A percentile compares a stretch with the other conserved stretches of the same genome.
phyloP scores from a whole-genome alignment of 2,329 filamentous ascomycete species.

The Cyphellophora europaea region DNA sequence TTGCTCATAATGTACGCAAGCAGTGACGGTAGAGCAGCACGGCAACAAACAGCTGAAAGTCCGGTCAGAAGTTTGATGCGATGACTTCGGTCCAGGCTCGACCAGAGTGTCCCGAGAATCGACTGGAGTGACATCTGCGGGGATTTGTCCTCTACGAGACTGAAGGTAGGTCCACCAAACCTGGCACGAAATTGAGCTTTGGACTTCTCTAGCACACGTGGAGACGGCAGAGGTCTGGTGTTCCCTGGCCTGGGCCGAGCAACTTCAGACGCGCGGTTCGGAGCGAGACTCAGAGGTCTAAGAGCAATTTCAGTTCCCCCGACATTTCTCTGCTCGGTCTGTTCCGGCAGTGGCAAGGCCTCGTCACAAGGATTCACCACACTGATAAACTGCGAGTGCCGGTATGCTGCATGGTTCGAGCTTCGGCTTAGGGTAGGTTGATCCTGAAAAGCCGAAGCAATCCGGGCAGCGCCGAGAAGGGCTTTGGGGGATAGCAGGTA shows the following conservation, averaged over 20 bases:
- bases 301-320: too few relatives aligned
- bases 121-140: not conserved
- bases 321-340: too few relatives aligned
- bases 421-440: too few relatives aligned
- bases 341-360: too few relatives aligned
- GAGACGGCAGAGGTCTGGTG: too few relatives aligned
- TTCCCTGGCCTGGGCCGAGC: too few relatives aligned
- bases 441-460: too few relatives aligned
- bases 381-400: too few relatives aligned
- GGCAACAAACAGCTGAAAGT: constrained; percentile 51
- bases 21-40: constrained; percentile 58
- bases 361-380: too few relatives aligned
- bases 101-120: constrained; percentile 65
- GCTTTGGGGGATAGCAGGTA: not conserved
- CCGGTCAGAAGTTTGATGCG: constrained; percentile 50
- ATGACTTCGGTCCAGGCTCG: constrained; percentile 44
- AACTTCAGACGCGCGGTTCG: too few relatives aligned
- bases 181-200: not conserved
- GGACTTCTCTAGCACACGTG: not conserved
- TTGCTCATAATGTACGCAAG: constrained; percentile 71
- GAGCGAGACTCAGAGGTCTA: too few relatives aligned
- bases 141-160: not conserved
- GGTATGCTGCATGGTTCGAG: too few relatives aligned
- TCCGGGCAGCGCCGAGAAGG: not conserved
- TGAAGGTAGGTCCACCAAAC: not conserved